phyloP scores from a whole-genome alignment of 169 alveolate species.

The Plasmodium berghei region DNA sequence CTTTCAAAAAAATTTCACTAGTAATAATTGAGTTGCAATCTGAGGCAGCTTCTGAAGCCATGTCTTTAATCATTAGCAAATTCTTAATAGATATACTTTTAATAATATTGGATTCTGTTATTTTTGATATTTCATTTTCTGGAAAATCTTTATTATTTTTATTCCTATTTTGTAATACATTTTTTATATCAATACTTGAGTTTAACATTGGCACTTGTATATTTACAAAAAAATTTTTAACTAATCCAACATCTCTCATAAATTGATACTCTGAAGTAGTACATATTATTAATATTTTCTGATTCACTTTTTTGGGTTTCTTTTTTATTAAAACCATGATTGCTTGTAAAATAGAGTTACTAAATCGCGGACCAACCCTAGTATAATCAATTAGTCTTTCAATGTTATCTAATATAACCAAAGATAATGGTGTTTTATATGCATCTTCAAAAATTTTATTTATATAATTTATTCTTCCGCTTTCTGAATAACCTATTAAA shows the following conservation, averaged over 20 bases:
- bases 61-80: constrained; percentile 51
- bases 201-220: constrained; percentile 54
- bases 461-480: constrained; percentile 89
- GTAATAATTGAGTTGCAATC: constrained; percentile 23
- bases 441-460: constrained; percentile 98
- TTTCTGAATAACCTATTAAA: constrained; percentile 95
- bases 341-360: constrained; percentile 96
- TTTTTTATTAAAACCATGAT: constrained; percentile 95
- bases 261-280: constrained; percentile 95
- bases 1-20: constrained; percentile 42
- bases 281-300: constrained; percentile 95
- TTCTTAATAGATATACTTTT: constrained; percentile 57
- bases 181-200: constrained; percentile 15
- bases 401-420: constrained; percentile 96
- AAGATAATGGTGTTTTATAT: constrained; percentile 95
- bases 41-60: constrained; percentile 61
- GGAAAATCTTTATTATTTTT: constrained; percentile 40
- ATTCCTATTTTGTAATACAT: constrained; percentile 55
- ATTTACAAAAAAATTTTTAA: constrained; percentile 65
- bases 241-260: constrained; percentile 80
- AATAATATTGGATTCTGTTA: constrained; percentile 28
- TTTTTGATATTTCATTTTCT: constrained; percentile 22
- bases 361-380: constrained; percentile 98
- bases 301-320: constrained; percentile 95
- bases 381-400: constrained; percentile 98